phyloP scores from a whole-genome alignment of 2,329 filamentous ascomycete species.

The Fusarium dimerum region DNA sequence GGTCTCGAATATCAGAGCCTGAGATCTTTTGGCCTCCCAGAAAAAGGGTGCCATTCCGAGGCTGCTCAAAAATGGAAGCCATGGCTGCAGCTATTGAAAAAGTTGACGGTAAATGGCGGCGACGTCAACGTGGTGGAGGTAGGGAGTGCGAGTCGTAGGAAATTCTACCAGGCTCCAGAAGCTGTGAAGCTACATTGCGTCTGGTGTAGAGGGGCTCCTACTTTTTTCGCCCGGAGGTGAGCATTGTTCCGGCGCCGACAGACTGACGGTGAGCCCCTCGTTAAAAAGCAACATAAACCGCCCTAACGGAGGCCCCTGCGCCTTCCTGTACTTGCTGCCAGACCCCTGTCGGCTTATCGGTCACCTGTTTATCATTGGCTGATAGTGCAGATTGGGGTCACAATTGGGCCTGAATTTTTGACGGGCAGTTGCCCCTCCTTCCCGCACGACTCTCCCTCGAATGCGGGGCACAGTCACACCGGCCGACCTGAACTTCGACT shows the following conservation, averaged over 20 bases:
- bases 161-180: slow-evolving; percentile 34
- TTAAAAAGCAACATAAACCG: slow-evolving; percentile 16
- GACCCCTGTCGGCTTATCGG: slow-evolving; percentile 19
- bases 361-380: slow-evolving; percentile 12
- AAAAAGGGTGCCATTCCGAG: slow-evolving; percentile 94
- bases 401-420: slow-evolving; percentile 29
- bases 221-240: slow-evolving; percentile 28
- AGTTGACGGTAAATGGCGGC: slow-evolving; percentile 26
- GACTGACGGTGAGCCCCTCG: background rate
- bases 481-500: slow-evolving; percentile 28
- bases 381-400: slow-evolving; percentile 23
- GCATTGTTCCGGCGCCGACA: slow-evolving; percentile 30
- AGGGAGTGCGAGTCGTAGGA: slow-evolving; percentile 28
- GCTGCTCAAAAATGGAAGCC: slow-evolving; percentile 95
- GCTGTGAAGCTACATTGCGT: slow-evolving; percentile 33
- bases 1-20: slow-evolving; percentile 92
- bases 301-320: slow-evolving; percentile 20
- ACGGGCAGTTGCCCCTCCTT: slow-evolving; percentile 30
- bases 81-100: slow-evolving; percentile 51
- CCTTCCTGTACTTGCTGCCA: slow-evolving; percentile 19
- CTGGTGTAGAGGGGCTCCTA: slow-evolving; percentile 15
- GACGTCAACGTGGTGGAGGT: slow-evolving; percentile 28
- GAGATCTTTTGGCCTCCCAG: slow-evolving; percentile 97
- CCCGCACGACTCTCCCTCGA: slow-evolving; percentile 21
- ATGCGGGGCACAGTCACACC: slow-evolving; percentile 30